Conservation (phyloP, 2,329 filamentous ascomycete genomes). For the Juglanconis oblonga region DNA sequence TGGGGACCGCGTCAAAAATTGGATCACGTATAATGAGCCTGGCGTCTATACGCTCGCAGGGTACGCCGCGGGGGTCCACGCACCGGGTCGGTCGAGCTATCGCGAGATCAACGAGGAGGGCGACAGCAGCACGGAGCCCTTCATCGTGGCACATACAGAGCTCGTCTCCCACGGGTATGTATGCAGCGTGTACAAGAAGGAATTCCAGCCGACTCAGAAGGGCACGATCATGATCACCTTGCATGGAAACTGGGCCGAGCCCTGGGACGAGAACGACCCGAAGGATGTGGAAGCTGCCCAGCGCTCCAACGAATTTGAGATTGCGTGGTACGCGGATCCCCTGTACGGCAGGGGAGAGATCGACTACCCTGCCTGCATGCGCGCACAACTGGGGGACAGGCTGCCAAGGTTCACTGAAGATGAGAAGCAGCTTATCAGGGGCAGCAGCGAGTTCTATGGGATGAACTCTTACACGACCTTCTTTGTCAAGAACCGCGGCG, state of each 20-base stretch:
- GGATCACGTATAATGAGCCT: slow-evolving; percentile 44
- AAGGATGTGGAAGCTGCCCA: slow-evolving; percentile 35
- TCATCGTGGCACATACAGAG: slow-evolving; percentile 37
- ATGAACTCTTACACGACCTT: slow-evolving; percentile 43
- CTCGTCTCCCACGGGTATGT: slow-evolving; percentile 36
- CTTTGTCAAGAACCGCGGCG: slow-evolving; percentile 32
- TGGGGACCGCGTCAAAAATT: slow-evolving; percentile 56
- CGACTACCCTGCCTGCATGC: slow-evolving; percentile 39
- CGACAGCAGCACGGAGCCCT: slow-evolving; percentile 33
- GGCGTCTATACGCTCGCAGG: slow-evolving; percentile 32
- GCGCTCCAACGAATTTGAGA: slow-evolving; percentile 39
- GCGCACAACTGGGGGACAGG: slow-evolving; percentile 35
- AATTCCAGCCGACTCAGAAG: slow-evolving; percentile 35
- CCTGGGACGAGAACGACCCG: slow-evolving; percentile 34
- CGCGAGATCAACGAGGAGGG: slow-evolving; percentile 30
- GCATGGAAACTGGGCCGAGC: slow-evolving; percentile 40
- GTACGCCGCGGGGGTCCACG: slow-evolving; percentile 34
- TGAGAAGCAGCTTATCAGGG: slow-evolving; percentile 35
- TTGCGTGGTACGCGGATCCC: slow-evolving; percentile 40
- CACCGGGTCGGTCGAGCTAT: slow-evolving; percentile 28
- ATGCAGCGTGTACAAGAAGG: slow-evolving; percentile 35
- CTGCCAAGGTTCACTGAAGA: slow-evolving; percentile 36
- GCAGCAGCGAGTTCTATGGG: slow-evolving; percentile 37
- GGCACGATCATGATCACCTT: slow-evolving; percentile 39
- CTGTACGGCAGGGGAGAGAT: slow-evolving; percentile 34